These are phyloP conservation scores for Amylostereum areolatum DNA, from an alignment of 1,284 basidiomycete species.

Conservation along the genomic window DNA sequence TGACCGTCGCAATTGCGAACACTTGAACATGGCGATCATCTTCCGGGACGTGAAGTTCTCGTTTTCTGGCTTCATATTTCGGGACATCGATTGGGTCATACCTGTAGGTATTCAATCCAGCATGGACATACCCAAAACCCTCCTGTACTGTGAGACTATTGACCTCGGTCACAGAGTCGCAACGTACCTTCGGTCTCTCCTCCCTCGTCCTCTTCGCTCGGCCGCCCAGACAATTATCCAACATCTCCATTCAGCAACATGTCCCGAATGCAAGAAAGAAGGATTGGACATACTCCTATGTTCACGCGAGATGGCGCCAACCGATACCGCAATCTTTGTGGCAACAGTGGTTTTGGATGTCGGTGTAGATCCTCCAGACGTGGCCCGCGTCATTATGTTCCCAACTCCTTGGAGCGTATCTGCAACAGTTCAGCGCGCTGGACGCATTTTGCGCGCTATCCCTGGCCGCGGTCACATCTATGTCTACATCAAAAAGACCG, in stretches of 20 bases:
- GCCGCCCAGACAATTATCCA: slow-evolving; percentile 1
- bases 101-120: not conserved
- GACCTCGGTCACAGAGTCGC: slow-evolving; percentile 10
- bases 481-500: slow-evolving; percentile 7
- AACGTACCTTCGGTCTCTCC: slow-evolving; percentile 6
- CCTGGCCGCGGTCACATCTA: not conserved
- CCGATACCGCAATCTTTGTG: slow-evolving; percentile 6
- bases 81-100: slow-evolving; percentile 10
- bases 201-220: not conserved
- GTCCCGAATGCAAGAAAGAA: slow-evolving; percentile 10
- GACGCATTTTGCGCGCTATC: not conserved
- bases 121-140: slow-evolving; percentile 6
- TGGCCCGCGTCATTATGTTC: slow-evolving; percentile 7
- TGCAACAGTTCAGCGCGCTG: slow-evolving; percentile 6
- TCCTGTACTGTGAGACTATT: slow-evolving; percentile 12
- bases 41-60: slow-evolving; percentile 5
- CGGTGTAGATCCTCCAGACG: slow-evolving; percentile 9
- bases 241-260: slow-evolving; percentile 11
- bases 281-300: slow-evolving; percentile 2
- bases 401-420: slow-evolving; percentile 2
- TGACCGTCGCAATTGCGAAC: slow-evolving; percentile 11
- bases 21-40: slow-evolving; percentile 9
- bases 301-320: not conserved
- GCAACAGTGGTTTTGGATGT: slow-evolving; percentile 9
- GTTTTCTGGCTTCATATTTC: slow-evolving; percentile 4